Evolutionary conservation across 352 stramenopile species (phyloP), one percentile per base, ranked within the genome.

Genomic region (Phytophthora pinifolia): DNA sequence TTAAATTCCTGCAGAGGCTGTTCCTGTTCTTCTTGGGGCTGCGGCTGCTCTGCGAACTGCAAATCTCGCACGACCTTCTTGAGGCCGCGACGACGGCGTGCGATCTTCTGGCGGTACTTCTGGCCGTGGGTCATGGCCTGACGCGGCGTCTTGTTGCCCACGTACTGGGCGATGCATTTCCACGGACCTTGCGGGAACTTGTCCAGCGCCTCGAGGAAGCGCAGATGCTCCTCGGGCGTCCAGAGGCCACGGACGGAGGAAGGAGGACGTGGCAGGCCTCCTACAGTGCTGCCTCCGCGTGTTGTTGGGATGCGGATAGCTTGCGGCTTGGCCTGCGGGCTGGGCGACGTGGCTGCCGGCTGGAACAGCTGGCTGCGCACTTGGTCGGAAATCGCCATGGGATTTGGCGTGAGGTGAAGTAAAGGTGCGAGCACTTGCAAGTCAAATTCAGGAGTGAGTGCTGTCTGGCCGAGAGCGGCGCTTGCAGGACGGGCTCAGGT

Each of bases 41-140:
- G 20, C 20, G 20, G 20, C 20, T 25, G 20, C 20, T 25, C 53
- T 13, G 54, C 59, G 45, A 70, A 64, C 22, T 63, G 48, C 4
- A 73, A 46, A 48, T 74, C 62, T 10, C 61, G 35, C 42, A 74
- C 62, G 37, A 70, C 52, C 35, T 70, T 74, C 59, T 73, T 73
- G 31, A 73, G 64, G 1, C 64, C 64, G 34, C 64, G 64, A 42
- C 73, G 71, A 13, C 74, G 67, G 14, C 73, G 54, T 27, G 70
- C 68, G 54, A 83, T 76, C 63, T 89, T 89, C 68, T 88, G 76
- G 22, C 75, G 73, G 61, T 97, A 98, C 67, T 98, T 98, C 73
- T 98, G 93, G 6, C 92, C 93, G 60, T 98, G 92, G 4, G 76
- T 92, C 72, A 82, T 82, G 43, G 97, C 96, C 63, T 98, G 96